phyloP scores from a whole-genome alignment of 805 yeast species.

The Ogataea glucozyma region DNA sequence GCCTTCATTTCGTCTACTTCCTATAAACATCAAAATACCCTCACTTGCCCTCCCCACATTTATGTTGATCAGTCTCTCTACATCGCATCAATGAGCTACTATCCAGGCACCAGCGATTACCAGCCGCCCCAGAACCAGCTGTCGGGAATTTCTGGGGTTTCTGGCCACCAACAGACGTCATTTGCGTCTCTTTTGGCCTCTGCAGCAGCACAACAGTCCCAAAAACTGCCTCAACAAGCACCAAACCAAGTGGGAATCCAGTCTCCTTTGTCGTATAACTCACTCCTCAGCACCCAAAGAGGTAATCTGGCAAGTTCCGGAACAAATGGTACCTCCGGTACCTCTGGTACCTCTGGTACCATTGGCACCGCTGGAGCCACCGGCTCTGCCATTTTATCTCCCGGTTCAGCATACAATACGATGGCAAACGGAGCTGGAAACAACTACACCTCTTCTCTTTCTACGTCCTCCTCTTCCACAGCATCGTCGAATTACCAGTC shows the following conservation, averaged over 20 bases:
- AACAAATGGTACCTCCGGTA: too few species aligned
- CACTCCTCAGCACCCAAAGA: conserved; percentile 15
- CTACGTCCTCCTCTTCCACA: conserved; percentile 23
- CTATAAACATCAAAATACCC: not conserved
- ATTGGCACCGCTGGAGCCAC: too few species aligned
- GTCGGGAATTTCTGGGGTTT: not conserved
- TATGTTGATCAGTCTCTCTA: not conserved
- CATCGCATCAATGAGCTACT: conserved; percentile 3
- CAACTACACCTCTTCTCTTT: conserved; percentile 12
- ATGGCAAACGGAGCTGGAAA: conserved; percentile 7
- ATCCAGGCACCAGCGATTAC: conserved; percentile 1
- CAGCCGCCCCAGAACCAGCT: conserved; percentile 4
- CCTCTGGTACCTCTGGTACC: too few species aligned
- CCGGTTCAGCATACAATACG: conserved; percentile 20
- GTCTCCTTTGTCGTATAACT: conserved; percentile 19
- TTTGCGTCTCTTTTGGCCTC: conserved; percentile 24
- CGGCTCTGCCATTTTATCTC: too few species aligned
- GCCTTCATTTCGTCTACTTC: not conserved
- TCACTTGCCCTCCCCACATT: not conserved
- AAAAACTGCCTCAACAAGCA: conserved; percentile 4
- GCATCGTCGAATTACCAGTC: conserved; percentile 27
- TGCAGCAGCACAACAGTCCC: conserved; percentile 19
- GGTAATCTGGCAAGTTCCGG: conserved; percentile 1
- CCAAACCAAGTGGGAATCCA: conserved; percentile 6
- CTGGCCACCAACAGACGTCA: conserved; percentile 20